Evolutionary conservation across 2,329 filamentous ascomycete species (phyloP), one percentile per base, ranked within the genome.

Genomic region (Microdochium trichocladiopsis): DNA sequence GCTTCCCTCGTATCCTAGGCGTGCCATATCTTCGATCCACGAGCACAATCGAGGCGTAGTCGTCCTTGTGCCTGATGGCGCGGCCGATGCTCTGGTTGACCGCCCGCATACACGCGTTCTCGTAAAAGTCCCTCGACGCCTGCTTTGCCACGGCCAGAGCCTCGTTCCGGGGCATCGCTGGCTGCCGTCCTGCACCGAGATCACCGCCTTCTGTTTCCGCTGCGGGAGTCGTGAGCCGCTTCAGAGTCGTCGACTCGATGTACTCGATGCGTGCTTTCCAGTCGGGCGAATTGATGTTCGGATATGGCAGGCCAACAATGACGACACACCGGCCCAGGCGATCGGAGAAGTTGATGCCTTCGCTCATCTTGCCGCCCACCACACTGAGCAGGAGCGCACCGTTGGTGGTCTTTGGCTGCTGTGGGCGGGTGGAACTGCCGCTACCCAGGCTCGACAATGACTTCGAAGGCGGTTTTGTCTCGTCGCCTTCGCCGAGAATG

Each of bases 291-390:
- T 88, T 83, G 51, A 91, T 84, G 60, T 97, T 99, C 0, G 94
- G 91, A 60, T 95, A 99, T 0, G 94, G 94, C 3, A 99, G 73
- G 0, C 94, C 94, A 14, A 97, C 82, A n/a, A 97, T 87, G 14
- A 95, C 75, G 9, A 99, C 91, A 51, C 89, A 93, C 24, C 94
- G 85, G 1, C 94, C 94, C 0, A 99, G 82, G 2, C 80, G 78
- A 70, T 99, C 92, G 1, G 90, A 93, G 72, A 99, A 99, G 70
- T 99, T 99, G 72, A 99, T 99, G 58, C 94, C 94, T 70, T 99
- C 94, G 53, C 90, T 95, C 72, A 99, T 86, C 59, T 93, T 95
- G 14, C 94, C 94, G 51, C 93, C 93, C 2, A 99, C 87, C 2
- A 99, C 92, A 51, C 90, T 92, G 24, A 99, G 80, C 0, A 99